phyloP scores from a whole-genome alignment of 805 yeast species.

The Pichia californica region DNA sequence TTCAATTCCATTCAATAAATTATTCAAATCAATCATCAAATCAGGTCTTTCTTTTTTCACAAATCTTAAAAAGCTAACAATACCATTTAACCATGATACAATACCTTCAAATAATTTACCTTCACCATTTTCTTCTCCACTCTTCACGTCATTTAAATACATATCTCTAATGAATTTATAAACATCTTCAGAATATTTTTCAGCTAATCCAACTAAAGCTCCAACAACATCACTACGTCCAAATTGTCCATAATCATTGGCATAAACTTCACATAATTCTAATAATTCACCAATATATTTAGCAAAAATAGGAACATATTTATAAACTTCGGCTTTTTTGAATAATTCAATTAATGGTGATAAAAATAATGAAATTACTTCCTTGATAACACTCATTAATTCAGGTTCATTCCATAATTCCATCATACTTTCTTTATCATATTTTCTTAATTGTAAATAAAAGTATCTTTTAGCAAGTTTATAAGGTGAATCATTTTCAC shows the following conservation, averaged over 20 bases:
- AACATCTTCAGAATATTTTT: slow-evolving; percentile 64
- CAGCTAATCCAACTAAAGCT: slow-evolving; percentile 56
- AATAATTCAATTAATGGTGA: slow-evolving; percentile 68
- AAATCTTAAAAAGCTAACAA: slow-evolving; percentile 55
- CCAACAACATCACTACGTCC: slow-evolving; percentile 54
- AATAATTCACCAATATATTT: slow-evolving; percentile 64
- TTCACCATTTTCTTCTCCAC: slow-evolving; percentile 17
- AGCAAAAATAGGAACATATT: slow-evolving; percentile 58
- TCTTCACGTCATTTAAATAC: slow-evolving; percentile 66
- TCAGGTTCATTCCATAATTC: slow-evolving; percentile 84
- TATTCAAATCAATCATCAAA: slow-evolving; percentile 40
- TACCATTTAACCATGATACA: slow-evolving; percentile 65
- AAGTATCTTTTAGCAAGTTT: slow-evolving; percentile 53
- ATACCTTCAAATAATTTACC: slow-evolving; percentile 57
- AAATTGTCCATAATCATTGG: slow-evolving; percentile 37
- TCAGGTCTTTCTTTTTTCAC: slow-evolving; percentile 42
- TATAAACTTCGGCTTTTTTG: slow-evolving; percentile 57
- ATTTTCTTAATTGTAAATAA: slow-evolving; percentile 55
- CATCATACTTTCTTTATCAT: slow-evolving; percentile 70
- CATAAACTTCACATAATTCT: slow-evolving; percentile 43
- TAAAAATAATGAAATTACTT: slow-evolving; percentile 64
- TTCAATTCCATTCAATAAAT: slow-evolving; percentile 22
- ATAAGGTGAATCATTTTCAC: slow-evolving; percentile 28
- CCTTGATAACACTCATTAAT: slow-evolving; percentile 66
- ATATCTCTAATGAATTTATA: slow-evolving; percentile 75